Evolutionary conservation across 2,329 filamentous ascomycete species (phyloP), one percentile per base, ranked within the genome.

Genomic region (Diaporthe batatas): DNA sequence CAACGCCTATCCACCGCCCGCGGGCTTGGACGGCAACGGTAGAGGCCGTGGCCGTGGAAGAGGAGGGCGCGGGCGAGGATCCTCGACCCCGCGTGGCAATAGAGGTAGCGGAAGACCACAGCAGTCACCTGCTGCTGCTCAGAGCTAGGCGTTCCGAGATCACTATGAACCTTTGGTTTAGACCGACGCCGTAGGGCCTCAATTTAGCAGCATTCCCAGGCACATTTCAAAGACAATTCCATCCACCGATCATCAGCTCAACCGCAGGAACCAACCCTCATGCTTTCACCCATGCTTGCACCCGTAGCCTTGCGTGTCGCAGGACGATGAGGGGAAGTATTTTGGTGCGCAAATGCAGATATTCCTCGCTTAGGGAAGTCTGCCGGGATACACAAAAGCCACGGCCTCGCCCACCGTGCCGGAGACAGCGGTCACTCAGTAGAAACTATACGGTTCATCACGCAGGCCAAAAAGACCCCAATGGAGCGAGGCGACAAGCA

Each of bases 1-100:
- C 77, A 86, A 86, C 72, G 86, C 86, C 21, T 88, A 91, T 10
- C 89, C 90, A 39, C 92, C 91, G 29, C 91, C 92, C 1, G 81
- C 88, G 1, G 86, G 80, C 55, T 81, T 93, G 16, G 86, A 91
- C 75, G 77, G 82, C n/a, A 78, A 91, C 75, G 77, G 82, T 23
- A 78, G 82, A 29, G 83, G 83, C 36, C 81, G 84, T 16, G 80
- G 84, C 18, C 81, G 85, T 59, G 82, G 82, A 51, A 79, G 84
- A 68, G 84, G 75, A 44, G 72, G 74, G 29, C 59, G 71, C 44
- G 55, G 74, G 3, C 72, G 76, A 47, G 76, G 74, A 7, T 71
- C 67, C 25, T 51, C 71, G 39, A 59, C 36, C 29, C 36, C 55
- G 68, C 64, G 77, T 62, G 70, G 73, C 57, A 58, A 68, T n/a